Conservation (phyloP, 2,329 filamentous ascomycete species). For the Scytalidium sp. region DNA sequence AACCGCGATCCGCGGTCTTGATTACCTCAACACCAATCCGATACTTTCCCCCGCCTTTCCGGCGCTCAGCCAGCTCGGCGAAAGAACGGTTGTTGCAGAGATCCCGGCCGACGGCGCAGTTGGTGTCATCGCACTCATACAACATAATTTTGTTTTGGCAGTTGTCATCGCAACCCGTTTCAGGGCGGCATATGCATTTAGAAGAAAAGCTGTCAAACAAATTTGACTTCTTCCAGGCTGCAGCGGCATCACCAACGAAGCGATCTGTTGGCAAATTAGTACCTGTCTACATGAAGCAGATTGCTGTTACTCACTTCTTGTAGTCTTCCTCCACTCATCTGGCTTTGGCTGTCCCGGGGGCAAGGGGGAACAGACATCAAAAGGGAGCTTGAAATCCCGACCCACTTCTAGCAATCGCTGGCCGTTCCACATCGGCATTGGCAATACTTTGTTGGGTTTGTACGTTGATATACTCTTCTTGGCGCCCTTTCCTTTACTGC, state of each 20-base stretch:
- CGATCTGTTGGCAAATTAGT: constrained; percentile 59
- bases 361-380: constrained; percentile 83
- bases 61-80: constrained; percentile 70
- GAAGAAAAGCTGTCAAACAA: constrained; percentile 72
- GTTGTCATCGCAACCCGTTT: constrained; percentile 80
- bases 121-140: constrained; percentile 90
- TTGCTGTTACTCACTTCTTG: constrained; percentile 66
- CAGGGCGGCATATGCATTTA: constrained; percentile 73
- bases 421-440: constrained; percentile 76
- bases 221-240: constrained; percentile 77
- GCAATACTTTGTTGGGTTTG: constrained; percentile 58
- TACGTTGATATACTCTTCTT: constrained; percentile 42
- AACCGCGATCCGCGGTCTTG: constrained; percentile 84
- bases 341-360: constrained; percentile 86
- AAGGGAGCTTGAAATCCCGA: constrained; percentile 85
- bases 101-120: constrained; percentile 76
- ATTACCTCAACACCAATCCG: constrained; percentile 93
- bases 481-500: constrained; percentile 45
- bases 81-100: constrained; percentile 86
- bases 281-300: constrained; percentile 1
- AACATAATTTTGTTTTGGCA: constrained; percentile 97
- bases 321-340: constrained; percentile 87
- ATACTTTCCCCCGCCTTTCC: constrained; percentile 77
- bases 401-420: constrained; percentile 67
- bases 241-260: constrained; percentile 80